These are phyloP conservation scores for Scutellaria barbata DNA, from an alignment of 257 asterid genomes.

Conservation along the genomic window DNA sequence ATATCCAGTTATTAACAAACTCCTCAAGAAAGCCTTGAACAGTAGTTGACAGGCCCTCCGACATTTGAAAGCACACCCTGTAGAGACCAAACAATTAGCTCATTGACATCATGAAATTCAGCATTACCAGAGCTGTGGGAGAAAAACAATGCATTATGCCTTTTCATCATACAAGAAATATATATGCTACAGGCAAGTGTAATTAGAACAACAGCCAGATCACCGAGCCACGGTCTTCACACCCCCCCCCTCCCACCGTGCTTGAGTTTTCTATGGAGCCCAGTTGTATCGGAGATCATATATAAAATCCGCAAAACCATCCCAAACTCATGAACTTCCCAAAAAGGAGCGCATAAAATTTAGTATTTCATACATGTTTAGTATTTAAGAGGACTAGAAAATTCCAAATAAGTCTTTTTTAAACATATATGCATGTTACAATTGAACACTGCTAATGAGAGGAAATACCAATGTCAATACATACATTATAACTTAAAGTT, in stretches of 20 bases:
- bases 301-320: background rate
- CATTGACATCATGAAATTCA: slow-evolving; percentile 26
- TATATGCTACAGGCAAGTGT: background rate
- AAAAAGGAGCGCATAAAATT: background rate
- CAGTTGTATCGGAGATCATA: background rate
- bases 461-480: background rate
- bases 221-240: no score
- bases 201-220: background rate
- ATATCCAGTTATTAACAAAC: slow-evolving; percentile 67
- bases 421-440: no score
- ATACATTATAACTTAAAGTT: background rate
- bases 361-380: no score
- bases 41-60: slow-evolving; percentile 52
- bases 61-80: slow-evolving; percentile 72
- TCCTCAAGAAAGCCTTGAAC: slow-evolving; percentile 73
- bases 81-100: slow-evolving; percentile 23
- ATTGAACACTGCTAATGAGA: no score
- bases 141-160: slow-evolving; percentile 7
- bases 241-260: no score
- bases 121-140: background rate
- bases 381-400: background rate
- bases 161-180: background rate
- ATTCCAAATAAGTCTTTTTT: background rate
- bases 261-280: background rate
- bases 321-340: slow-evolving; percentile 18